Evolutionary conservation across 148 eudicot species (phyloP).

Genomic region (Cornus florida): DNA sequence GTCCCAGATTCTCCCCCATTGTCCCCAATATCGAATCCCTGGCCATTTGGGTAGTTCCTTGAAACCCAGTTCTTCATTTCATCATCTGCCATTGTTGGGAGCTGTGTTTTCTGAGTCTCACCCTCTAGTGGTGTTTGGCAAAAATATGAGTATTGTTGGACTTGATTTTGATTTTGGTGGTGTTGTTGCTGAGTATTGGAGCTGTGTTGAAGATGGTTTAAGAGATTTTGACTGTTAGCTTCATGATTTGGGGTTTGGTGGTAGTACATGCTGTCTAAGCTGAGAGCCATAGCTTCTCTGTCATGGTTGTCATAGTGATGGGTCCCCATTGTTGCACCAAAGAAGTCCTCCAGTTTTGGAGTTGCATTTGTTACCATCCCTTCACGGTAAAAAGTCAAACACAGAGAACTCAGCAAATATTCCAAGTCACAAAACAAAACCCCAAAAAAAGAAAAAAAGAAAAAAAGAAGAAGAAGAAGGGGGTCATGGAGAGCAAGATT

Average conservation of each 20-base stretch:
- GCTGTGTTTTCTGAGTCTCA: slow-evolving; percentile 16
- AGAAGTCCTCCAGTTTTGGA: slow-evolving; percentile 86
- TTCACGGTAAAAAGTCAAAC: slow-evolving; percentile 22
- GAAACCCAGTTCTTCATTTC: slow-evolving; percentile 62
- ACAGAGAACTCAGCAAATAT: not conserved
- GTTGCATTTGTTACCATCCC: slow-evolving; percentile 55
- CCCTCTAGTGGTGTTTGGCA: slow-evolving; percentile 24
- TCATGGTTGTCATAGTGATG: slow-evolving; percentile 33
- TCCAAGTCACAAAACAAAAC: not conserved
- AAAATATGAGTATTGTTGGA: slow-evolving; percentile 28
- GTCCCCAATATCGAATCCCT: slow-evolving; percentile 13
- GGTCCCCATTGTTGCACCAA: slow-evolving; percentile 60
- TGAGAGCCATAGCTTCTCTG: slow-evolving; percentile 38
- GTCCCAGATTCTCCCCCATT: slow-evolving; percentile 33
- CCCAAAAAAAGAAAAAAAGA: not conserved
- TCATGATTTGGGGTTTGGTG: slow-evolving; percentile 33
- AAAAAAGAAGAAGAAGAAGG: not conserved
- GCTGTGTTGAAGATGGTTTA: slow-evolving; percentile 9
- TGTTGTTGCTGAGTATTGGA: not conserved
- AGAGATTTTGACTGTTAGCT: slow-evolving; percentile 20
- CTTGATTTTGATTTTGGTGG: slow-evolving; percentile 31
- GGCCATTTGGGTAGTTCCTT: slow-evolving; percentile 32
- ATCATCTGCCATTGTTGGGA: slow-evolving; percentile 34
- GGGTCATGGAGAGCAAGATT: not conserved
- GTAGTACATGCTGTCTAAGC: slow-evolving; percentile 56